Percentiles rank a stretch among this genome's conserved stretches.
These are phyloP conservation scores for Reutealis trisperma DNA, from an alignment of 345 rosid species.

Conservation along the genomic window DNA sequence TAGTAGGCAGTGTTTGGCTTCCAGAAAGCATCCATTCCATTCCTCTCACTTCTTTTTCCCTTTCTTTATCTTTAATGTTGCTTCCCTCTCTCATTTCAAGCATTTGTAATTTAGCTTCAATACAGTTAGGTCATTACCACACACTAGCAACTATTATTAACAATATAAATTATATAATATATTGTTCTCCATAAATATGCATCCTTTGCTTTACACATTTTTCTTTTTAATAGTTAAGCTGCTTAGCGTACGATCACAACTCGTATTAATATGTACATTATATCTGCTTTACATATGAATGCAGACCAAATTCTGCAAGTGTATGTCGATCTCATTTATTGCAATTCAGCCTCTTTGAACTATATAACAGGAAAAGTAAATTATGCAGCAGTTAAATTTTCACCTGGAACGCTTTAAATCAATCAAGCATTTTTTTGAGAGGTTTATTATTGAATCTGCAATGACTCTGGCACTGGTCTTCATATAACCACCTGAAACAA, in stretches of 20 bases:
- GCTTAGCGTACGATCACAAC: background rate
- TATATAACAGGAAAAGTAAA: background rate
- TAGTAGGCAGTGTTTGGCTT: background rate
- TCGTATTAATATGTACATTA: no score
- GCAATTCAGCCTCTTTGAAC: background rate
- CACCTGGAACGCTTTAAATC: slow-evolving; percentile 22
- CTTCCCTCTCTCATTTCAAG: background rate
- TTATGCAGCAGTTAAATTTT: background rate
- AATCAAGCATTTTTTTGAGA: slow-evolving; percentile 61
- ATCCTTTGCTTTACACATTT: background rate
- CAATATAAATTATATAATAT: background rate
- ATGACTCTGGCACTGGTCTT: slow-evolving; percentile 88
- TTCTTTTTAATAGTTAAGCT: background rate
- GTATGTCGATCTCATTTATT: no score
- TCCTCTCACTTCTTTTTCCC: background rate
- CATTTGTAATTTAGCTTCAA: background rate
- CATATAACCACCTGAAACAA: slow-evolving; percentile 90
- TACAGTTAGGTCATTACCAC: no score
- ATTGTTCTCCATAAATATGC: background rate
- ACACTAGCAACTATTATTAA: no score
- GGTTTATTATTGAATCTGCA: slow-evolving; percentile 76
- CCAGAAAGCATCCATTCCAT: background rate
- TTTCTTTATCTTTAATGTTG: no score
- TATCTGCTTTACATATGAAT: no score
- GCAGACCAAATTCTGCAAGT: background rate